A percentile compares a stretch with the other conserved stretches of the same genome.
Conservation (phyloP, 495 filamentous ascomycete species). For the Penicillium coprophilum region DNA sequence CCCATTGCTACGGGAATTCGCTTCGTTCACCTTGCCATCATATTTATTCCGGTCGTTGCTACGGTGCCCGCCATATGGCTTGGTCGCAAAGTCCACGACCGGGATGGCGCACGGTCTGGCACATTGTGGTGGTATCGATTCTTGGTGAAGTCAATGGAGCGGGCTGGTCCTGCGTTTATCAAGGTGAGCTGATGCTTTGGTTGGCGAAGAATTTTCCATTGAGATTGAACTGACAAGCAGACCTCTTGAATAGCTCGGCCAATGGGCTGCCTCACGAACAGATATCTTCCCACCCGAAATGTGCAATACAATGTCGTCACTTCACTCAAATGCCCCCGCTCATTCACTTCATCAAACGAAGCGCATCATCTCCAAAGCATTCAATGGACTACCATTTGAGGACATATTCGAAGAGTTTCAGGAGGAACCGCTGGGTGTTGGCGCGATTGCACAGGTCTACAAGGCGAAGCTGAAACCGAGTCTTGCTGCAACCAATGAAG, state of each 20-base stretch:
- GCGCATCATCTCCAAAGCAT: constrained; percentile 73
- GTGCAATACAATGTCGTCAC: constrained; percentile 89
- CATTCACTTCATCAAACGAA: constrained; percentile 84
- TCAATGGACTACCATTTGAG: constrained; percentile 73
- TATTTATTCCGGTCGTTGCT: constrained; percentile 87
- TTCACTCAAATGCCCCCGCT: constrained; percentile 91
- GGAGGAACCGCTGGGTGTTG: constrained; percentile 85
- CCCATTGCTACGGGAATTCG: constrained; percentile 84
- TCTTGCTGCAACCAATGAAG: constrained; percentile 62
- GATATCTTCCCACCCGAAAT: constrained; percentile 97
- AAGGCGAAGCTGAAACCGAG: constrained; percentile 87
- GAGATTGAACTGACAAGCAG: constrained; percentile 5
- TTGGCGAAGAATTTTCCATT: background rate
- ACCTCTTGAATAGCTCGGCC: constrained; percentile 67
- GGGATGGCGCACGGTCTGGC: constrained; percentile 69
- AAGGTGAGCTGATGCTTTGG: constrained; percentile 59
- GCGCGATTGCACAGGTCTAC: constrained; percentile 98
- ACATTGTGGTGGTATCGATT: constrained; percentile 96
- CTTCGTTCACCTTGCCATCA: constrained; percentile 79
- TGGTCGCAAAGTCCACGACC: constrained; percentile 58
- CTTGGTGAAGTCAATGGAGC: constrained; percentile 86
- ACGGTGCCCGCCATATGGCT: constrained; percentile 80
- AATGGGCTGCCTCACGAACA: constrained; percentile 97
- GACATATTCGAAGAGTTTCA: constrained; percentile 98
- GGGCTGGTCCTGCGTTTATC: constrained; percentile 94